These are phyloP conservation scores for Vanrija pseudolonga DNA, from an alignment of 1,284 basidiomycete genomes.

Conservation along the genomic window DNA sequence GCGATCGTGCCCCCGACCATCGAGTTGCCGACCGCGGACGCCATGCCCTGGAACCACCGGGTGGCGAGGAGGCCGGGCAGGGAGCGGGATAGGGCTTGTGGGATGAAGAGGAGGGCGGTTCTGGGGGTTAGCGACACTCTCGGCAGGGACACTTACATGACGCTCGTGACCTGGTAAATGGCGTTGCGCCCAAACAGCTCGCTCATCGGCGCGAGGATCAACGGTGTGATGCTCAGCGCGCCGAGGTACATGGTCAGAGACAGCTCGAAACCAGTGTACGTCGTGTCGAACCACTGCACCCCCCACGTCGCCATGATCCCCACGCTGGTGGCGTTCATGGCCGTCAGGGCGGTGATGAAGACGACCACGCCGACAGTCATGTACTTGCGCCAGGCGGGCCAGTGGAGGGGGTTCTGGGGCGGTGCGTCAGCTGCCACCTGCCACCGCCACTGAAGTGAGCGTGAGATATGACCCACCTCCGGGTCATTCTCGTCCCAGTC, in stretches of 20 bases:
- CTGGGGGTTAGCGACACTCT: not conserved
- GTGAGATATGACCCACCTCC: conserved; percentile 21
- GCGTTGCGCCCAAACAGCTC: conserved; percentile 41
- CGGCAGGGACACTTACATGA: conserved; percentile 24
- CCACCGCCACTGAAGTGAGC: not conserved
- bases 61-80: conserved; percentile 40
- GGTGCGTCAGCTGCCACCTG: not conserved
- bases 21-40: conserved; percentile 34
- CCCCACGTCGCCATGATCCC: conserved; percentile 31
- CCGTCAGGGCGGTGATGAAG: conserved; percentile 28
- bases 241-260: conserved; percentile 30
- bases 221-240: conserved; percentile 36
- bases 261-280: conserved; percentile 23
- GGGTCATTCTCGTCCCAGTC: conserved; percentile 33
- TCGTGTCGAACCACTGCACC: conserved; percentile 26
- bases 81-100: conserved; percentile 37
- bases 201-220: conserved; percentile 42
- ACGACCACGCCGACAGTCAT: conserved; percentile 21
- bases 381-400: conserved; percentile 26
- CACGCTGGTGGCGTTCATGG: conserved; percentile 26
- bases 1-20: conserved; percentile 48
- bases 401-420: conserved; percentile 39
- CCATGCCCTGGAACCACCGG: conserved; percentile 43
- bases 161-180: conserved; percentile 39
- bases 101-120: conserved; percentile 41